Percentiles rank a stretch among this genome's conserved stretches.
phyloP scores from a whole-genome alignment of 768 basidiomycete genomes.

The Daedaleopsis sinensis region DNA sequence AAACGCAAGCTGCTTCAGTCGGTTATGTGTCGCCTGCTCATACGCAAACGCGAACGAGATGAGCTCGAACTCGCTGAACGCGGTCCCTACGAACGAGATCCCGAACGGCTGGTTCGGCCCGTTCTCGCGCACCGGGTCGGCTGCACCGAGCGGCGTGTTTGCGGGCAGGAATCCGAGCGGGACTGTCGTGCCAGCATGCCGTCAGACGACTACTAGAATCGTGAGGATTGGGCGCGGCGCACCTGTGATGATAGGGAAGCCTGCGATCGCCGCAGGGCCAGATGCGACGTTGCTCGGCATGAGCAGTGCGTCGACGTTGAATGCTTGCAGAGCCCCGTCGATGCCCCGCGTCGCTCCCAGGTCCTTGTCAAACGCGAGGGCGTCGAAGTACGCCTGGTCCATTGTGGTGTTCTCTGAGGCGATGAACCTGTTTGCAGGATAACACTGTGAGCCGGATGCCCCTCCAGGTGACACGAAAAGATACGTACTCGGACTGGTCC shows the following conservation, averaged over 20 bases:
- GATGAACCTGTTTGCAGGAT: conserved; percentile 29
- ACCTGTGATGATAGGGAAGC: conserved; percentile 71
- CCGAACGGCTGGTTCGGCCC: conserved; percentile 42
- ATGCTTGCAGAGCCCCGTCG: conserved; percentile 34
- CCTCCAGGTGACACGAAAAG: not conserved
- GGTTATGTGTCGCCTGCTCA: conserved; percentile 44
- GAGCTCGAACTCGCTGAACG: conserved; percentile 60
- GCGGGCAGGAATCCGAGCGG: conserved; percentile 63
- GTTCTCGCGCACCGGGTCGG: conserved; percentile 20
- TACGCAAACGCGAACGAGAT: conserved; percentile 65
- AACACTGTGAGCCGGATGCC: not conserved
- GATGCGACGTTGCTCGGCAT: conserved; percentile 31
- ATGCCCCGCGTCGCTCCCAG: conserved; percentile 38
- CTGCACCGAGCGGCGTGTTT: conserved; percentile 42
- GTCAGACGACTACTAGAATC: not conserved
- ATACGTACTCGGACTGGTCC: conserved; percentile 38
- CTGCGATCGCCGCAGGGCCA: conserved; percentile 52
- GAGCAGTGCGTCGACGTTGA: conserved; percentile 37
- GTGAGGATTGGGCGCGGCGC: conserved; percentile 13
- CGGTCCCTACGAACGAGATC: conserved; percentile 62
- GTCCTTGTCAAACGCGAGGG: conserved; percentile 34
- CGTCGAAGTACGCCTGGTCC: conserved; percentile 34
- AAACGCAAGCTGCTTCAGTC: conserved; percentile 34
- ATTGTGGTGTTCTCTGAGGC: conserved; percentile 29
- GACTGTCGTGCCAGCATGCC: conserved; percentile 34